These are phyloP conservation scores for Coix lacrymajobi DNA, from an alignment of 176 grass and related monocot genomes.

Conservation along the genomic window DNA sequence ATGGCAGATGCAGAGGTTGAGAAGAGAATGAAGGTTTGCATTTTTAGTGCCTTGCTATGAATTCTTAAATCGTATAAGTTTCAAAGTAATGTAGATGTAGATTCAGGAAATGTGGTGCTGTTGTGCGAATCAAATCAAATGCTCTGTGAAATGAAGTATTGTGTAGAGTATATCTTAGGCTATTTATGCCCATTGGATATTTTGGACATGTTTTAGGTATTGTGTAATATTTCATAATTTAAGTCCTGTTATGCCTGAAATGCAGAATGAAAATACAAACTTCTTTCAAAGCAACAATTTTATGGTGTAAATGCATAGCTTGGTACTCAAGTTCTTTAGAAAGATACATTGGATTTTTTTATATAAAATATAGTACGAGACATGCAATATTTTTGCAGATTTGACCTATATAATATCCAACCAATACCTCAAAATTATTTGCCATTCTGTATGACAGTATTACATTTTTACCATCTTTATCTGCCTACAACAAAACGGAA, in stretches of 20 bases:
- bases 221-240: background rate
- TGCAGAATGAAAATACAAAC: background rate
- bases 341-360: no score
- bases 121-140: constrained; percentile 10
- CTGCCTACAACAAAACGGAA: background rate
- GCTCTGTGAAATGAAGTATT: background rate
- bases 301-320: background rate
- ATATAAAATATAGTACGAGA: no score
- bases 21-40: constrained; percentile 81
- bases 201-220: background rate
- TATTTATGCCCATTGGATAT: background rate
- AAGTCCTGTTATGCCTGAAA: background rate
- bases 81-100: background rate
- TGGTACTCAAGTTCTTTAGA: no score
- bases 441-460: background rate
- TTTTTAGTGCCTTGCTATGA: background rate
- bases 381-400: background rate
- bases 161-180: background rate
- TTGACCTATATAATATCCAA: background rate
- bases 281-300: background rate
- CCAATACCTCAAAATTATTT: background rate
- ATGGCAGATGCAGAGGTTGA: constrained; percentile 80
- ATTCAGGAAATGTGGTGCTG: background rate
- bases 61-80: background rate
- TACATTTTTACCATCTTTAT: background rate